Base-by-base conservation (phyloP, 179 eudicot species). In the Camellia oleifera region DNA sequence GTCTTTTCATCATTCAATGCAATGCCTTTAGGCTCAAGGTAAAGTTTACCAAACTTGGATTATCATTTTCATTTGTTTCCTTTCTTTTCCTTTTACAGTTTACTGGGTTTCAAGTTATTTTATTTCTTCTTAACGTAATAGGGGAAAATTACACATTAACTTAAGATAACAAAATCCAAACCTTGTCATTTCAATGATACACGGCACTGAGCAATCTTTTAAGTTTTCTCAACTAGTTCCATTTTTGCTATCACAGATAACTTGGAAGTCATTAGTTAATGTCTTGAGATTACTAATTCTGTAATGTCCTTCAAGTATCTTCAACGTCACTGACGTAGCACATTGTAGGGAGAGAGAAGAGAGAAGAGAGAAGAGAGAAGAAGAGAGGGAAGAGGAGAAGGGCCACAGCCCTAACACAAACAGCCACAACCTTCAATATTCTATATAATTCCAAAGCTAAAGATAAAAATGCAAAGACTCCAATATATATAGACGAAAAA, bases 111-210 rank as follows among this genome's bases (percentile, higher is more conserved):
- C 56, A 46, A 71, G 1, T 40, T 26, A 26, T 50, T 61, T 72
- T 61, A 72, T 72, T 20, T 72, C 9, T 13, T 48, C 9, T 70
- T 3, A 70, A 70, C 17, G 23, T 14, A 60, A 4, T 1, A 60
- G 42, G n/a, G 53, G 75, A 72, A 53, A 18, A 72, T 11, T 53
- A 5, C 26, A n/a, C 4, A 7, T 26, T 50, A 3, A 18, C 75
- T 52, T n/a, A 53, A 71, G 74, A 72, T 14, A 71, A 46, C 58
- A 50, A 52, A 72, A 52, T 52, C 26, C 23, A 72, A 6, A 72
- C 26, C 75, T 52, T 53, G 60, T 1, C 26, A 26, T 5, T 40
- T 72, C 32, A 8, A 50, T 7, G 75, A 26, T 23, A 8, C 17
- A 10, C n/a, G 18, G 18, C 50, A 70, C 10, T 10, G 14, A 53